Evolutionary conservation across 768 basidiomycete species (phyloP).

Genomic region (Kwoniella sp.): DNA sequence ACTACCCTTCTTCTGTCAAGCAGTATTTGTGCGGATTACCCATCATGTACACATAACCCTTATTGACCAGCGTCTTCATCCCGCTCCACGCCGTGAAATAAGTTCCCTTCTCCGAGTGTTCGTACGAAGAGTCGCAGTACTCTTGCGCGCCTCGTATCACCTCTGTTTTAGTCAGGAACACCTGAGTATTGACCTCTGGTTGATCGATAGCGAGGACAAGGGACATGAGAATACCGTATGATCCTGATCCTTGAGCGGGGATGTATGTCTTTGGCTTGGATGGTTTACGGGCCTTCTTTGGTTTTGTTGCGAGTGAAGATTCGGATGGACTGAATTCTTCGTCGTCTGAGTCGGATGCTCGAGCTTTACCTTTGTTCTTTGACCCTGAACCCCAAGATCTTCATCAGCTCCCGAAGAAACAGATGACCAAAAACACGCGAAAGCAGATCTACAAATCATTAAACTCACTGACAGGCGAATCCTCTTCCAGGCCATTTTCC

Average conservation of each 20-base stretch:
- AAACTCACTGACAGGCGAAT: conserved; percentile 35
- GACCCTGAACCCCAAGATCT: background rate
- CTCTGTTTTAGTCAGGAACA: conserved; percentile 47
- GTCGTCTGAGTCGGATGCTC: conserved; percentile 18
- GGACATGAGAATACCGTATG: conserved; percentile 49
- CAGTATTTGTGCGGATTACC: conserved; percentile 49
- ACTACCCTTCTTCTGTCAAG: conserved; percentile 53
- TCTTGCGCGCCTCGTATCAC: conserved; percentile 39
- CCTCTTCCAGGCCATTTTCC: conserved; percentile 39
- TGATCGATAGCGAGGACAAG: conserved; percentile 50
- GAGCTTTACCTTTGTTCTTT: conserved; percentile 26
- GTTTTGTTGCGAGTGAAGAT: conserved; percentile 22
- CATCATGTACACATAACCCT: conserved; percentile 48
- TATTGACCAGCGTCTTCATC: conserved; percentile 47
- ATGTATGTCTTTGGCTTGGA: conserved; percentile 43
- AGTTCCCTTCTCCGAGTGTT: conserved; percentile 41
- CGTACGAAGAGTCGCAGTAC: conserved; percentile 43
- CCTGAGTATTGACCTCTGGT: conserved; percentile 37
- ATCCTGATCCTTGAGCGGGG: conserved; percentile 44
- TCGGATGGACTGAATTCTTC: background rate
- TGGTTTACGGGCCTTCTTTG: conserved; percentile 22
- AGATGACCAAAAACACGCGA: background rate
- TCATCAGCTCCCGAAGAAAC: too few species aligned
- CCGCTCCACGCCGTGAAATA: conserved; percentile 49
- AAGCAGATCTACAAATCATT: background rate